Conservation (phyloP, 2,329 filamentous ascomycete species). For the Apiospora saccharicola region DNA sequence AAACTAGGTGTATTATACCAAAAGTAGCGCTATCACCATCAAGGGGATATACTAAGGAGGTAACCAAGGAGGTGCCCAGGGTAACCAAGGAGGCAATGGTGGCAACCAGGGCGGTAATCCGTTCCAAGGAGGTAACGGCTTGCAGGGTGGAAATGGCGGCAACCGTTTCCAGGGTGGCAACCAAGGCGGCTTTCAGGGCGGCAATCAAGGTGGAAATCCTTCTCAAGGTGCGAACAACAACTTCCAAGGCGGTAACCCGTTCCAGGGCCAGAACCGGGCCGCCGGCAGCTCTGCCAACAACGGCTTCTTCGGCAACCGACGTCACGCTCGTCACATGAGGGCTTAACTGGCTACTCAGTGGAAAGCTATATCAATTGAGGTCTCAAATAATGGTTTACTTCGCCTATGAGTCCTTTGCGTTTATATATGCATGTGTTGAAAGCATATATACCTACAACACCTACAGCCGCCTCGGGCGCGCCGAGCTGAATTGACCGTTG, state of each 20-base stretch:
- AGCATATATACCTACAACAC: neutral
- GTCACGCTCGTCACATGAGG: neutral
- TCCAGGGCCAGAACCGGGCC: neutral
- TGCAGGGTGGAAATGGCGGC: neutral
- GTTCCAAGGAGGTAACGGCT: neutral
- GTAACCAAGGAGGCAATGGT: neutral
- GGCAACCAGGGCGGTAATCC: neutral
- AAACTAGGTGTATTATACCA: too few relatives aligned
- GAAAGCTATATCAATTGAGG: too few relatives aligned
- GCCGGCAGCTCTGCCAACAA: neutral
- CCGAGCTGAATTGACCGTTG: too few relatives aligned
- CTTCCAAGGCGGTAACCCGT: neutral
- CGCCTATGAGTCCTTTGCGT: too few relatives aligned
- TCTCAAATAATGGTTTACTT: too few relatives aligned
- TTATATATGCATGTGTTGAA: too few relatives aligned
- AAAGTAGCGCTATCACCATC: too few relatives aligned
- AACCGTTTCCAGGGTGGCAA: neutral
- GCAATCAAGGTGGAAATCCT: constrained; percentile 4
- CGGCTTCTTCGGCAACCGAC: neutral
- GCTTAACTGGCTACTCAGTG: neutral
- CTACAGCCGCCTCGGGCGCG: too few relatives aligned
- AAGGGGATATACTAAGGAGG: neutral
- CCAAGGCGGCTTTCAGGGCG: neutral
- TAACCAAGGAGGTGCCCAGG: neutral
- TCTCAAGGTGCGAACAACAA: neutral